Evolutionary conservation across 2,329 filamentous ascomycete genomes (phyloP).

Genomic region (Catunica adiposa): DNA sequence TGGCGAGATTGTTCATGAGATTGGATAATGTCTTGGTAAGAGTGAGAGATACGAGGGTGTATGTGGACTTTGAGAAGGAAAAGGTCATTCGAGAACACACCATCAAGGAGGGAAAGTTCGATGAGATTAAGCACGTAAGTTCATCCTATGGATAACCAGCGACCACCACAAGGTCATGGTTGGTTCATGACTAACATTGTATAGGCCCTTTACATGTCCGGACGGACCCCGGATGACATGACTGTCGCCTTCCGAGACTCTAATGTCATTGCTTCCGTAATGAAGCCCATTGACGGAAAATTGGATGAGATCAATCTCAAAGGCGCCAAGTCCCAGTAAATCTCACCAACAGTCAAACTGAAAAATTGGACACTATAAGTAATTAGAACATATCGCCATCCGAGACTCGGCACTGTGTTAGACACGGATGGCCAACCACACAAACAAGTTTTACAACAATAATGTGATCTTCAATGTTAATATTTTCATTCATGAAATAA

Average conservation of each 20-base stretch:
- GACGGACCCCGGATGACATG: conserved; percentile 50
- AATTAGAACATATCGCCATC: too few species aligned
- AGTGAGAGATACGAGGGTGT: conserved; percentile 78
- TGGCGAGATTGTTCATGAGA: conserved; percentile 80
- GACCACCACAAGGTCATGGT: too few species aligned
- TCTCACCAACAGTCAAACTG: neutral
- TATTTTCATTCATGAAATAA: neutral
- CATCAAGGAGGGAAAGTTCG: conserved; percentile 68
- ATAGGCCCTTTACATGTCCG: conserved; percentile 33
- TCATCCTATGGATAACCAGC: too few species aligned
- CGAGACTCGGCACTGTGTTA: too few species aligned
- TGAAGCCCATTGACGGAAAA: conserved; percentile 23
- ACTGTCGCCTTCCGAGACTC: conserved; percentile 64
- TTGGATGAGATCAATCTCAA: conserved; percentile 10
- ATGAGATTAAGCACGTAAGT: conserved; percentile 53
- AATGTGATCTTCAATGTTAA: too few species aligned
- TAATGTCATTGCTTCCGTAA: conserved; percentile 52
- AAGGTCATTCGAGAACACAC: conserved; percentile 81
- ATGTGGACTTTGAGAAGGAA: conserved; percentile 68
- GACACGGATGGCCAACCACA: too few species aligned
- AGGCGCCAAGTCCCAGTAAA: neutral
- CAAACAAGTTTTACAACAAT: too few species aligned
- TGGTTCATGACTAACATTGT: neutral
- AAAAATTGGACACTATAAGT: neutral
- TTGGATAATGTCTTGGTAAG: conserved; percentile 79